Percentiles rank a stretch among this genome's conserved stretches.
Evolutionary conservation across 768 basidiomycete genomes (phyloP).

Genomic region (Auricularia auricula-judae): DNA sequence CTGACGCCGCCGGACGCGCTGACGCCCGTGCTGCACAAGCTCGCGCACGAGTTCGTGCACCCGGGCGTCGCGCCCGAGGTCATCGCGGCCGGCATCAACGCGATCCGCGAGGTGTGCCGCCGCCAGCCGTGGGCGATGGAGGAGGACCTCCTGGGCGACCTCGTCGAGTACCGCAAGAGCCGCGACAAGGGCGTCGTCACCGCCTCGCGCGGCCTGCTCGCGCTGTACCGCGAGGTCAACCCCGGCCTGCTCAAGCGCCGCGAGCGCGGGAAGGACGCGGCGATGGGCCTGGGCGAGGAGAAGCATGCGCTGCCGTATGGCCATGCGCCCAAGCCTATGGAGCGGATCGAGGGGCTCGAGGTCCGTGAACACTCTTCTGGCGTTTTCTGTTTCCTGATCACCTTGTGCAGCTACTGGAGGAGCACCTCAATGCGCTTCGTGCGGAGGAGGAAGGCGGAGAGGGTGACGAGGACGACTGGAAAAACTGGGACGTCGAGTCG

Average conservation of each 20-base stretch:
- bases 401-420: slow-evolving; percentile 62
- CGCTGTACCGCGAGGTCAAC: slow-evolving; percentile 92
- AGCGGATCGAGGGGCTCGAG: slow-evolving; percentile 82
- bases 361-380: slow-evolving; percentile 32
- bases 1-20: slow-evolving; percentile 90
- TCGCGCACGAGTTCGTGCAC: slow-evolving; percentile 94
- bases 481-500: slow-evolving; percentile 81
- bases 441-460: slow-evolving; percentile 45
- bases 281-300: slow-evolving; percentile 60
- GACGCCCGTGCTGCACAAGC: slow-evolving; percentile 78
- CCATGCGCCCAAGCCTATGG: slow-evolving; percentile 58
- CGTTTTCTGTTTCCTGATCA: neutral
- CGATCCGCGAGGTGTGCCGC: slow-evolving; percentile 88
- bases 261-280: slow-evolving; percentile 88
- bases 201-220: slow-evolving; percentile 79
- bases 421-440: slow-evolving; percentile 64
- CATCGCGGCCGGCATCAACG: slow-evolving; percentile 92
- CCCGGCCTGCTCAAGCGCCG: slow-evolving; percentile 82
- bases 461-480: slow-evolving; percentile 65
- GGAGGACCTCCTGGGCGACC: slow-evolving; percentile 81
- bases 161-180: slow-evolving; percentile 92
- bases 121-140: slow-evolving; percentile 97
- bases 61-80: slow-evolving; percentile 94
- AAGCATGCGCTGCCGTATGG: slow-evolving; percentile 62
- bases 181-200: slow-evolving; percentile 87